Conservation (phyloP, 305 asterid genomes). For the Stenogyne calaminthoides region DNA sequence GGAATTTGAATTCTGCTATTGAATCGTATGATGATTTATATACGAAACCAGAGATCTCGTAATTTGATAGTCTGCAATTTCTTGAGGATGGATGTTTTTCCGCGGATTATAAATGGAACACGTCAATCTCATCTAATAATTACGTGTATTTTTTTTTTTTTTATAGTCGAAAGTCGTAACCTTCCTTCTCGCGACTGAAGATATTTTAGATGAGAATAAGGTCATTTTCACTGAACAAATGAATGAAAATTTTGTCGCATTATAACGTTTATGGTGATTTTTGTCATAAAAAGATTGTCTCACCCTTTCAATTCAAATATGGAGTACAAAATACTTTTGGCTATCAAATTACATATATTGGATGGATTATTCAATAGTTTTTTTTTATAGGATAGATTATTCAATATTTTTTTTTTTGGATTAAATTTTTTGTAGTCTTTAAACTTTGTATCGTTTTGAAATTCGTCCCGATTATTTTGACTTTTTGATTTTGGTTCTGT, state of each 20-base stretch:
- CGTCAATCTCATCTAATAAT: background rate
- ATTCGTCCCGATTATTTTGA: too few relatives aligned
- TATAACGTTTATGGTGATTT: too few relatives aligned
- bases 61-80: background rate
- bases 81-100: background rate
- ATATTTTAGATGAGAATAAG: background rate
- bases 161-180: background rate
- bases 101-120: background rate
- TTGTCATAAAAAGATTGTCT: too few relatives aligned
- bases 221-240: background rate
- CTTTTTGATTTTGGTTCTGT: too few relatives aligned
- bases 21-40: background rate
- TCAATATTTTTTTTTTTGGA: too few relatives aligned
- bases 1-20: background rate
- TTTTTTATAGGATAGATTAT: too few relatives aligned
- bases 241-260: background rate
- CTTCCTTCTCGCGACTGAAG: background rate
- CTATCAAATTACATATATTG: too few relatives aligned
- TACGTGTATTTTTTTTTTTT: background rate
- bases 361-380: too few relatives aligned
- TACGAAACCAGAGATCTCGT: background rate
- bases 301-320: too few relatives aligned
- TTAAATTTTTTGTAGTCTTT: too few relatives aligned
- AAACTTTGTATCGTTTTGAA: too few relatives aligned
- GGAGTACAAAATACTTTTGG: too few relatives aligned